These are phyloP conservation scores for Wickerhamiella azyma DNA, from an alignment of 805 yeast genomes.

Conservation along the genomic window DNA sequence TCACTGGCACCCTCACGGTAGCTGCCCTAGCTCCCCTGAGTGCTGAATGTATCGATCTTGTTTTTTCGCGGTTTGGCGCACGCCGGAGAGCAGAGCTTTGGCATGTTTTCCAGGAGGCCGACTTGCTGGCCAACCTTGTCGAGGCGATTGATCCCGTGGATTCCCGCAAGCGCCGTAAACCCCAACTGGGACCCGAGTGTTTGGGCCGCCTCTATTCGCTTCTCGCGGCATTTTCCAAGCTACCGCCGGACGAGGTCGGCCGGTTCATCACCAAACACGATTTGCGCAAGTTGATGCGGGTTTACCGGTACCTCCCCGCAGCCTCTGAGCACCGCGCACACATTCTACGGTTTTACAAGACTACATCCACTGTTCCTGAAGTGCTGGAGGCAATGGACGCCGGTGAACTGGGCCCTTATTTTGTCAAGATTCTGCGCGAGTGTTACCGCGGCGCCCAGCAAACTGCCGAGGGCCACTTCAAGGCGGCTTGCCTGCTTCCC, in stretches of 20 bases:
- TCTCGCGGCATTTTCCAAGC: conserved; percentile 25
- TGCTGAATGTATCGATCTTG: conserved; percentile 10
- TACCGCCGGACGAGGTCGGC: conserved; percentile 33
- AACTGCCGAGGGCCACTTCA: conserved; percentile 24
- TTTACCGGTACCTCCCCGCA: conserved; percentile 14
- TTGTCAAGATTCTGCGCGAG: conserved; percentile 26
- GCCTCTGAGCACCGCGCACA: conserved; percentile 26
- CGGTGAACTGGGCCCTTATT: conserved; percentile 32
- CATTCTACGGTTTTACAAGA: conserved; percentile 33
- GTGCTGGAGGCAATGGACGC: conserved; percentile 21
- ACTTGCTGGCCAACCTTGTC: conserved; percentile 12
- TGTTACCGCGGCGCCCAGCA: conserved; percentile 12
- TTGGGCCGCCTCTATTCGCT: conserved; percentile 13
- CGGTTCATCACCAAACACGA: conserved; percentile 19
- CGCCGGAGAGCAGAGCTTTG: conserved; percentile 17
- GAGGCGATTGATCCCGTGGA: conserved; percentile 12
- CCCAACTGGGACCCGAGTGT: background rate
- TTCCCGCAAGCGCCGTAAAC: background rate
- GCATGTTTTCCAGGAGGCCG: conserved; percentile 15
- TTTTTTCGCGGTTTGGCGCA: conserved; percentile 17
- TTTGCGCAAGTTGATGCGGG: conserved; percentile 27
- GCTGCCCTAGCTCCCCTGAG: background rate
- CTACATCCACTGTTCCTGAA: conserved; percentile 20
- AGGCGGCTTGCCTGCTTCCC: conserved; percentile 35
- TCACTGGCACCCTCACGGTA: background rate